A percentile compares a stretch with the other conserved stretches of the same genome.
These are phyloP conservation scores for Aspergillus aculeatinus DNA, from an alignment of 2,329 filamentous ascomycete genomes.

Conservation along the genomic window DNA sequence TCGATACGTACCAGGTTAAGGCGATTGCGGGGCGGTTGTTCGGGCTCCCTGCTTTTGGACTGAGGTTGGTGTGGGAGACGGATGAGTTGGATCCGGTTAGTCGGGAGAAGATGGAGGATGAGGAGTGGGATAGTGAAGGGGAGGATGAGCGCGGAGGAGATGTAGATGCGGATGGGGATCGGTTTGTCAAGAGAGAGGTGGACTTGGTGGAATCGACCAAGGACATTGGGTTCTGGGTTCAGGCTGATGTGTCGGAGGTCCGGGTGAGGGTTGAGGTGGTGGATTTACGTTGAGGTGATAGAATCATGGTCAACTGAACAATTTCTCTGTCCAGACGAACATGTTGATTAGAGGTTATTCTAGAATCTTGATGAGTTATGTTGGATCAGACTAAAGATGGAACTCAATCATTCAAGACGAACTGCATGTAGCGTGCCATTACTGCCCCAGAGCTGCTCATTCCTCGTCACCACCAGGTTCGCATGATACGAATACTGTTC, in stretches of 20 bases:
- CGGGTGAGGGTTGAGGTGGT: slow-evolving; percentile 65
- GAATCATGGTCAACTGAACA: too few species aligned
- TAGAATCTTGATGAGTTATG: too few species aligned
- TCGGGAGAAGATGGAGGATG: slow-evolving; percentile 60
- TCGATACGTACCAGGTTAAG: slow-evolving; percentile 79
- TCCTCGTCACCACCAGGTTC: too few species aligned
- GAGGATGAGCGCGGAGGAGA: slow-evolving; percentile 31
- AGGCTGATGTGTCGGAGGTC: slow-evolving; percentile 64
- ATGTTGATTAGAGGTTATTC: too few species aligned
- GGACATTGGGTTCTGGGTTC: slow-evolving; percentile 76
- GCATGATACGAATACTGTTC: too few species aligned
- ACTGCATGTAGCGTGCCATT: too few species aligned
- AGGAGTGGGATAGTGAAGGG: slow-evolving; percentile 48
- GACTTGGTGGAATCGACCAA: slow-evolving; percentile 77
- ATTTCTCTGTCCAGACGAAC: too few species aligned
- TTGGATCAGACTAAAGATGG: too few species aligned
- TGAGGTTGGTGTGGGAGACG: slow-evolving; percentile 80
- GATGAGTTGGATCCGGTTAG: slow-evolving; percentile 83
- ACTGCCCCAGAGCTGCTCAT: too few species aligned
- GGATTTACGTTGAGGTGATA: background rate
- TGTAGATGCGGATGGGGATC: slow-evolving; percentile 39
- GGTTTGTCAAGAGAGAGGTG: slow-evolving; percentile 75
- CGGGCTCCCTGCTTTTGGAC: slow-evolving; percentile 59
- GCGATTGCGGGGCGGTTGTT: slow-evolving; percentile 75
- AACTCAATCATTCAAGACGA: too few species aligned